Conservation (phyloP, 768 basidiomycete genomes). For the Lentinus brumalis region DNA sequence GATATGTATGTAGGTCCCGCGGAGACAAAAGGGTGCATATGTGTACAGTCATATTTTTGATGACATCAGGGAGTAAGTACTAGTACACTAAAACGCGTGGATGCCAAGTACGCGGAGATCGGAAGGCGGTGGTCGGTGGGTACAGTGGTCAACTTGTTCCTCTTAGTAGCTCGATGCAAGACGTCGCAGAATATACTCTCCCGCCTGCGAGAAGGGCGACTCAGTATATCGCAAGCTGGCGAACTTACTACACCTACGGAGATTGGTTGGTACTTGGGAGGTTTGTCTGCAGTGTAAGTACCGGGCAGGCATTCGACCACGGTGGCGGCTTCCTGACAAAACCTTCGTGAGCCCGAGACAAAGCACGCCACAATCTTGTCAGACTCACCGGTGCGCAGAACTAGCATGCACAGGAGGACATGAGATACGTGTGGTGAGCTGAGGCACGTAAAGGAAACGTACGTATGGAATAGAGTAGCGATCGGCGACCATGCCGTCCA, state of each 20-base stretch:
- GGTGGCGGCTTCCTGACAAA: slow-evolving; percentile 22
- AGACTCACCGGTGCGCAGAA: slow-evolving; percentile 34
- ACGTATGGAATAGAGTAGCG: slow-evolving; percentile 68
- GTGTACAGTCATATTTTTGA: no score
- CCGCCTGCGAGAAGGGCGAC: slow-evolving; percentile 22
- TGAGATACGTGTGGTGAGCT: not conserved
- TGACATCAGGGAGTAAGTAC: no score
- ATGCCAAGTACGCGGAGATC: no score
- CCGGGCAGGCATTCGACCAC: slow-evolving; percentile 52
- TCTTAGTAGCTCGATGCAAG: slow-evolving; percentile 39
- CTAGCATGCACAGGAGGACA: slow-evolving; percentile 28
- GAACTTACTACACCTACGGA: slow-evolving; percentile 9
- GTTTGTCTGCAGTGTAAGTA: slow-evolving; percentile 45
- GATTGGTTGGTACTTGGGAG: slow-evolving; percentile 53
- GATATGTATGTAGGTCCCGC: no score
- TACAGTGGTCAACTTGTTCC: no score
- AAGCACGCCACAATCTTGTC: no score
- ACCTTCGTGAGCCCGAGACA: no score
- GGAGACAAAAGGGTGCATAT: no score
- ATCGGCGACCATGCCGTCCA: slow-evolving; percentile 45
- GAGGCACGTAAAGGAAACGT: slow-evolving; percentile 27
- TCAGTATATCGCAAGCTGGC: not conserved
- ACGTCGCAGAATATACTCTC: slow-evolving; percentile 42
- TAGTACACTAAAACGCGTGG: no score
- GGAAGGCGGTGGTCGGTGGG: no score